phyloP scores from a whole-genome alignment of 2,329 filamentous ascomycete genomes.

The Sporothrix mexicana region DNA sequence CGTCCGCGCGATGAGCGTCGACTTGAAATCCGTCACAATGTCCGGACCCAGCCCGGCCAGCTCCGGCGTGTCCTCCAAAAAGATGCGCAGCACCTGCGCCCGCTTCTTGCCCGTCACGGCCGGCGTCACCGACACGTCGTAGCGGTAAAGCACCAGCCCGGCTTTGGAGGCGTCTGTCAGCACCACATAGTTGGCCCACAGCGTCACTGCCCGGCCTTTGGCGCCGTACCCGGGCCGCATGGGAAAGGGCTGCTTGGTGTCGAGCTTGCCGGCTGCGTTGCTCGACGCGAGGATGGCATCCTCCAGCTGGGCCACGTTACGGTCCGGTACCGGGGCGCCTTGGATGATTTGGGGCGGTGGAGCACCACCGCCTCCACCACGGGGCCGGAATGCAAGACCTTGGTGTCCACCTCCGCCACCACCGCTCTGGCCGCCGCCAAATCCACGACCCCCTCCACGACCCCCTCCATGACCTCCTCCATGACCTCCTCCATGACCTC shows the following conservation, averaged over 20 bases:
- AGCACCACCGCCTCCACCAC: no score
- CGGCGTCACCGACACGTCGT: conserved; percentile 37
- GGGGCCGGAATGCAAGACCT: no score
- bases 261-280: conserved; percentile 9
- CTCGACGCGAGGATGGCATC: conserved; percentile 28
- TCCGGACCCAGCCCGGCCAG: conserved; percentile 35
- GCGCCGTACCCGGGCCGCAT: conserved; percentile 40
- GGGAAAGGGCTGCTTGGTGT: conserved; percentile 9
- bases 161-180: conserved; percentile 32
- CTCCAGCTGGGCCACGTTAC: conserved; percentile 30
- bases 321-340: conserved; percentile 28
- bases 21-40: conserved; percentile 46
- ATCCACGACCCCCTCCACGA: neutral
- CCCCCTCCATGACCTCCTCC: neutral
- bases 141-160: conserved; percentile 38
- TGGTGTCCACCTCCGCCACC: neutral
- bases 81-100: conserved; percentile 38
- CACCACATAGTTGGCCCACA: conserved; percentile 42
- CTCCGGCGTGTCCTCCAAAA: conserved; percentile 40
- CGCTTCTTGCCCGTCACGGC: conserved; percentile 37
- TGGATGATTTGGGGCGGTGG: no score
- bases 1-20: conserved; percentile 43
- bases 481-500: neutral
- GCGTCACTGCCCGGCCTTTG: conserved; percentile 33
- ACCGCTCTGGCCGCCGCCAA: neutral